Base-by-base conservation (phyloP, 2,329 filamentous ascomycete species). In the Mycosphaerella sp. region DNA sequence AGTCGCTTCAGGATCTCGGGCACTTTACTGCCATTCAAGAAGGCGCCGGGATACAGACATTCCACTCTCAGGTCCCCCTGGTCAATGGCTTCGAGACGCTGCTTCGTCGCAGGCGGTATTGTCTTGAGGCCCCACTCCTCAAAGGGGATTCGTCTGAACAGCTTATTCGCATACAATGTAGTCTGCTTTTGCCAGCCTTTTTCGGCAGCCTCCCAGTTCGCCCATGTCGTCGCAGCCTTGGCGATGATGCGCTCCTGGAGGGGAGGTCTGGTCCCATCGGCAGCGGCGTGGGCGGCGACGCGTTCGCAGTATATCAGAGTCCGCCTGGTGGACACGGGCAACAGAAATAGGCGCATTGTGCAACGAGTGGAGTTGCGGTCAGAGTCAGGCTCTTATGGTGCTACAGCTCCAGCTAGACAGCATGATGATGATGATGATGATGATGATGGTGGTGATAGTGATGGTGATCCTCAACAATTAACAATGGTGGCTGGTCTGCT, bases 51-150 rank as follows among this genome's bases (percentile, higher is more conserved):
- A 65, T 86, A 97, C 46, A 88, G 73, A 27, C 56, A 59, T 21
- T 62, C 56, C 9, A 62, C 54, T 61, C 80, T 82, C 44, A 82
- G 79, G 57, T 78, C 76, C 34, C 79, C 80, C 46, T 80, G 69
- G 17, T 82, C 64, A 61, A 86, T 81, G 46, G 87, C 82, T 43
- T 79, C 74, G 60, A 80, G 78, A 52, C 82, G 78, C 59, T 81
- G 79, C 51, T 81, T 74, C 37, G 83, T 88, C 60, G 95, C 75
- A 17, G 90, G 85, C 40, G 93, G 93, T 46, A 98, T 84, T 32
- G 89, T 95, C 73, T 97, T 97, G 60, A 98, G 77, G 0, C 88
- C 89, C 93, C 93, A 98, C 84, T 98, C 93, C 71, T 97, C 87
- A 68, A 87, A 96, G 2, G 93, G 87, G 63, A 98, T 95, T 56